Base-by-base conservation (phyloP, 495 filamentous ascomycete genomes). In the Choiromyces venosus region DNA sequence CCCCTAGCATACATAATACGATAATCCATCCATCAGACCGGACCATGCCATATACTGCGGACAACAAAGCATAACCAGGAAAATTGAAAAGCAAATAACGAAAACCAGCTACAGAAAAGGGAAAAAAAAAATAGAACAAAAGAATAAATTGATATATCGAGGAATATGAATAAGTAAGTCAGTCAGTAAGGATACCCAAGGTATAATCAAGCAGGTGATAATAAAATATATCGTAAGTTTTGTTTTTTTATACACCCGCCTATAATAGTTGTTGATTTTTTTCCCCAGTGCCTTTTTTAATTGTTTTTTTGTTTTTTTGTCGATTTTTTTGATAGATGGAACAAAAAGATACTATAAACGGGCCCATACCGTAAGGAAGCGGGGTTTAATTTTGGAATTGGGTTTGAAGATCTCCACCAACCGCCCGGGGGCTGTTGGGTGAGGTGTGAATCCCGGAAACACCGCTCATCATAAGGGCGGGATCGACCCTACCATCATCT, bases 61-160 rank as follows among this genome's bases (percentile, higher is more conserved):
- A 72, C 61, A 44, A 42, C 71, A 14, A 72, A 72, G 65, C 65
- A 68, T 72, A 72, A n/a, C 35, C 21, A 39, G 14, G 73, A 25
- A 72, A 64, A 37, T 42, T 46, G 69, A 66, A 61, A 73, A 40
- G 35, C 36, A 40, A 67, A 29, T 65, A 61, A 69, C 40, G 52
- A 52, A 68, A 71, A 78, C 12, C 18, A 36, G 21, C 35, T 21
- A 52, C 69, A 66, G 66, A 77, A 74, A 71, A 68, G 19, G 29
- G 40, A 71, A 36, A 29, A 37, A 70, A 71, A 38, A 70, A 70
- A n/a, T n/a, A n/a, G n/a, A n/a, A n/a, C n/a, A n/a, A n/a, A 56
- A 44, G 18, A 65, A 74, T 86, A 79, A 82, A 93, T 92, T 92
- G 25, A 61, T 99, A 96, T 94, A 99, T 98, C 79, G 98, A 86